These are phyloP conservation scores for Camellia japonica DNA, from an alignment of 148 eudicot species.

Conservation along the genomic window DNA sequence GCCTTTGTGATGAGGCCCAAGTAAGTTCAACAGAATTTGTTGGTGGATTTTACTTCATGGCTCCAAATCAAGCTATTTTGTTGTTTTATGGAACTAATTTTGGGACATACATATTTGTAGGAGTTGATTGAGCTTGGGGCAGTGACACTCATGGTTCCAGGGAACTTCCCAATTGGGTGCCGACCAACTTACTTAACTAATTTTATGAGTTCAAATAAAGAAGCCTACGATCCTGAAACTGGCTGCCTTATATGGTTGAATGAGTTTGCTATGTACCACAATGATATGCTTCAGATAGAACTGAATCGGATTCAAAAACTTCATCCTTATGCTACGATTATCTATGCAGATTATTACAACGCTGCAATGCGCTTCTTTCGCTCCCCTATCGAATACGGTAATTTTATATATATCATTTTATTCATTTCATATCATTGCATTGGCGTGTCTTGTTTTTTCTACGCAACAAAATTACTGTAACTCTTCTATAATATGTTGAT, in stretches of 20 bases:
- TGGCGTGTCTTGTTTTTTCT: background rate
- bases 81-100: background rate
- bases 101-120: slow-evolving; percentile 8
- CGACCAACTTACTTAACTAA: slow-evolving; percentile 20
- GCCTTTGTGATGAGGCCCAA: too few species aligned
- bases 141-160: slow-evolving; percentile 33
- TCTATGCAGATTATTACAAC: slow-evolving; percentile 41
- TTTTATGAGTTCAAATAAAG: slow-evolving; percentile 4
- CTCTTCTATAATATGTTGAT: too few species aligned
- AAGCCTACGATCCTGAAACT: slow-evolving; percentile 33
- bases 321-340: slow-evolving; percentile 32
- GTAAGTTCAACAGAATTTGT: too few species aligned
- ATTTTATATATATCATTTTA: background rate
- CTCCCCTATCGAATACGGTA: slow-evolving; percentile 34
- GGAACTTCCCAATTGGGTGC: slow-evolving; percentile 43
- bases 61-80: background rate
- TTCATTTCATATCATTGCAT: background rate
- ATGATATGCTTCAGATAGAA: slow-evolving; percentile 23
- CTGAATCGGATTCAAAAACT: slow-evolving; percentile 15
- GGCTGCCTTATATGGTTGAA: slow-evolving; percentile 38
- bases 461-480: background rate
- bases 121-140: slow-evolving; percentile 43
- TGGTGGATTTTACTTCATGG: too few species aligned
- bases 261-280: slow-evolving; percentile 29
- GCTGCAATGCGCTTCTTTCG: slow-evolving; percentile 29